phyloP scores from a whole-genome alignment of 2,329 filamentous ascomycete genomes.

The Hypoxylon sp. region DNA sequence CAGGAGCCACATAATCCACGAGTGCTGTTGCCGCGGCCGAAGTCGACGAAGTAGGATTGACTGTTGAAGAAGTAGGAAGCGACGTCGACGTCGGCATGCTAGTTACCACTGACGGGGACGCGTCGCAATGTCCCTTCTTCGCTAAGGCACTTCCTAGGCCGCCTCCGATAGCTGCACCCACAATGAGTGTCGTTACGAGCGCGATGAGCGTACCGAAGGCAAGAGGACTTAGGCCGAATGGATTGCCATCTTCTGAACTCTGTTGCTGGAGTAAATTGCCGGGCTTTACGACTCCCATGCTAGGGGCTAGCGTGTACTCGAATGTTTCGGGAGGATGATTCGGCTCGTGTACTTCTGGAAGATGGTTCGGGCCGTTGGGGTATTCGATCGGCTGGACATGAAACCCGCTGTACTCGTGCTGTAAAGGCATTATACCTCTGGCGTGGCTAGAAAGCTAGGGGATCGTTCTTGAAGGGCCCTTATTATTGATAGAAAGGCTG shows the following conservation, averaged over 20 bases:
- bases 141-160: conserved; percentile 3
- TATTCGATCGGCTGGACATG: conserved; percentile 7
- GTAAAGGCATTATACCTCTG: conserved; percentile 7
- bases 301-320: not conserved
- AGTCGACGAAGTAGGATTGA: not conserved
- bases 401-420: not conserved
- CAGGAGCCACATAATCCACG: not conserved
- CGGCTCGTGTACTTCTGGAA: not conserved
- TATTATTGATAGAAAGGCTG: not conserved
- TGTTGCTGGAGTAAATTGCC: not conserved
- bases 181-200: conserved; percentile 6
- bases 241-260: not conserved
- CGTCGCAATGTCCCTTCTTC: not conserved
- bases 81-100: not conserved
- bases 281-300: not conserved
- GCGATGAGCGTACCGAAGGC: conserved; percentile 11
- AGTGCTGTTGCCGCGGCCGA: not conserved
- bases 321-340: conserved; percentile 3
- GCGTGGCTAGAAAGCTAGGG: not conserved
- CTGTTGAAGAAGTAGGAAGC: not conserved
- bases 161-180: conserved; percentile 13
- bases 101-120: not conserved
- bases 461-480: not conserved
- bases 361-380: not conserved
- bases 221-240: conserved; percentile 7